Base-by-base conservation (phyloP, 2,329 filamentous ascomycete genomes). In the Fusarium sp. region DNA sequence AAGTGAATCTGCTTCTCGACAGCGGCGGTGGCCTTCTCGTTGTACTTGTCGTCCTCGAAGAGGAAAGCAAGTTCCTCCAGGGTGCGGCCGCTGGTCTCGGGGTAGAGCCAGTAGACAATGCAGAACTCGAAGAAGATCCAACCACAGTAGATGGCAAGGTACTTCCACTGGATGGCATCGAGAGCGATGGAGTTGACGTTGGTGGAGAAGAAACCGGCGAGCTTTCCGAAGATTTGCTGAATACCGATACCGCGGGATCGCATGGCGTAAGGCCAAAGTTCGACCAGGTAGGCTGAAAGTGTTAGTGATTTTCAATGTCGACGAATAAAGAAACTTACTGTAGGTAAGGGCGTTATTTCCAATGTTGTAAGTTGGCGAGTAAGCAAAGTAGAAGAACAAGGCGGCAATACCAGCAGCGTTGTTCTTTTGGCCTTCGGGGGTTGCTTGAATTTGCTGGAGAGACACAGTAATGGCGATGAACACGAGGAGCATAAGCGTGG, bases 101-200 rank as follows among this genome's bases (percentile, higher is more conserved):
- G 93, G 78, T 95, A 97, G 68, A 94, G 85, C 79, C 94, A 92
- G 80, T 90, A 96, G 53, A 96, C 91, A 88, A 80, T 71, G 27
- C 48, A 56, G 42, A 83, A 76, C 71, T 84, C 81, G 37, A 83
- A 80, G 3, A 76, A 74, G 14, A 84, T 77, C 77, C 82, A 84
- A 28, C 78, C 80, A 67, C 80, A 81, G 65, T 83, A 84, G 12
- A 82, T 81, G 28, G 81, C 80, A 37, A 83, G 77, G 63, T 82
- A 84, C 32, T 77, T 78, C 82, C 82, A 84, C 53, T 77, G 72
- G 23, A 80, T 77, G 20, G 77, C 77, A 13, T 74, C 60, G 3
- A 84, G 78, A 0, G 81, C 82, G 18, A 83, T 80, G 0, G 82
- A 81, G 75, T 84, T 84, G 71, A 83, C 81, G 32, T 82, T 82